Base-by-base conservation (phyloP, 108 stramenopile species). In the Bacterosira constricta region DNA sequence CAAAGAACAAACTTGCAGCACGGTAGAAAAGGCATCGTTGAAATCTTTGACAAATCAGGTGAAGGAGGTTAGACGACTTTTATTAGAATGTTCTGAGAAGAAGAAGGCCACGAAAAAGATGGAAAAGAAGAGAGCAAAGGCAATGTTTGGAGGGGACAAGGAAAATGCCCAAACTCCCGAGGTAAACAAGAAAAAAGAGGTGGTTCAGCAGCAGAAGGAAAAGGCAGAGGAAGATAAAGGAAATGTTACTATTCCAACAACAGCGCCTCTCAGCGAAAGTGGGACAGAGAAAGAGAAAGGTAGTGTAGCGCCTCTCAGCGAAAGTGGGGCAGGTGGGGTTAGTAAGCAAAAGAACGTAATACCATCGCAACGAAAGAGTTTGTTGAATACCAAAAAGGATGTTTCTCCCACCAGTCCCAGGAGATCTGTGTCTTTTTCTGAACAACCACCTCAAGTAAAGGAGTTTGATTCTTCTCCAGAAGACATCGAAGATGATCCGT, bases 41-140 rank as follows among this genome's bases (percentile, higher is more conserved):
- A 80, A 77, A 26, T 60, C 70, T 23, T 57, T 93, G 18, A 63
- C 36, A 20, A 51, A 36, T 0, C 87, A 90, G 62, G 80, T 85
- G 57, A 90, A 85, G 53, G 87, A 93, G 57, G 69, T 88, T 8
- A 78, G 75, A 27, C 81, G 82, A 17, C 60, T 93, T 0, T 64
- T 69, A 17, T 32, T 52, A 10, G 49, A 52, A 4, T 85, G 83
- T 67, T 50, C 56, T 34, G 77, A 85, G 30, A 75, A 70, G 45
- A 81, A 82, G 56, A 89, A 79, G 63, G 47, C 20, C 4, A 36
- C 35, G 20, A 70, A 51, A 35, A 70, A 71, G n/a, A 49, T 60
- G 29, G 93, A 94, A 63, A 91, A 81, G 73, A 55, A 82, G 74
- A 85, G 86, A 51, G 75, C 75, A 6, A 49, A 44, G 47, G 89